Base-by-base conservation (phyloP, 805 yeast species). In the Lipomyces sp. region DNA sequence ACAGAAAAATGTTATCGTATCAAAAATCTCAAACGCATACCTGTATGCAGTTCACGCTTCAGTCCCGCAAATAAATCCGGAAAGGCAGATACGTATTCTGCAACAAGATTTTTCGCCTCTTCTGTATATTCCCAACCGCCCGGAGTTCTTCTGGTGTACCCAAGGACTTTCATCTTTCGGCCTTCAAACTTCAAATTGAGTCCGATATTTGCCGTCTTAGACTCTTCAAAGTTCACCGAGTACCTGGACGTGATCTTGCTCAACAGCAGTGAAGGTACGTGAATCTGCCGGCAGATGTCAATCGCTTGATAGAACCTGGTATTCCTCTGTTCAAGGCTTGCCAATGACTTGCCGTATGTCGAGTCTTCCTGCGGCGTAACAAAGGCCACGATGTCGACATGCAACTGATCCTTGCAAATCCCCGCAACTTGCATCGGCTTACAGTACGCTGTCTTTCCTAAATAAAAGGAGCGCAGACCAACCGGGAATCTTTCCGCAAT, bases 381-480 rank as follows among this genome's bases (percentile, higher is more conserved):
- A 31, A 46, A 37, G 11, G 65, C 61, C 44, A 60, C 58, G 24
- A 71, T 62, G 26, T 64, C 65, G 16, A 68, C 58, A 29, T 43
- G 62, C 34, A 73, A 69, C 45, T 68, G 67, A 10, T 43, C 60
- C n/a, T n/a, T n/a, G 5, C 66, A 47, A 45, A 73, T 71, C 10
- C 67, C 65, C 2, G 72, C 65, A 36, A 75, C 72, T 54, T 74
- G 76, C 14, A 76, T 71, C 16, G 90, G 82, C 49, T 82, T 77
- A 47, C 98, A 98, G 65, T 87, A 93, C 1, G 90, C 95, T 67
- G 82, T 81, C 24, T 83, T 87, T 42, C 97, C 95, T 54, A 93
- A 72, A 64, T 86, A 86, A 7, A 91, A 79, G 24, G 82, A 90
- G 45, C 80, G 78, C 0, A 85, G 76, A 14, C 78, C 83, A 3